Percentiles rank a stretch among this genome's conserved stretches.
Evolutionary conservation across 108 stramenopile genomes (phyloP).

Genomic region (Discostella stelligeroides): DNA sequence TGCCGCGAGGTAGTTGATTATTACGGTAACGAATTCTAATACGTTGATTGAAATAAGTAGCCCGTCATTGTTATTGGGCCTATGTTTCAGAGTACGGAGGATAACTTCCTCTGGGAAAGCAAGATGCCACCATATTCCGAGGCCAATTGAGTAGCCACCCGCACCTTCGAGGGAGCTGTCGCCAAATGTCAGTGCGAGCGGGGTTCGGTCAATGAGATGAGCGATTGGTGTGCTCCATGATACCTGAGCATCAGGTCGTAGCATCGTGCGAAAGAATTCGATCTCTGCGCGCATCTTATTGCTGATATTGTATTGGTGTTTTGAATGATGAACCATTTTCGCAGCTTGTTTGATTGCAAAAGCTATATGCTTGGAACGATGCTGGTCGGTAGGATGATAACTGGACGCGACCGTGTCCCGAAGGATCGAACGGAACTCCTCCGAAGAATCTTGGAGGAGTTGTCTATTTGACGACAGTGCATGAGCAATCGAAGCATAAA

Average conservation of each 20-base stretch:
- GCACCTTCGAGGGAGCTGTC: neutral
- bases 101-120: constrained; percentile 11
- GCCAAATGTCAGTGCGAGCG: neutral
- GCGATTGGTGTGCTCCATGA: too few relatives aligned
- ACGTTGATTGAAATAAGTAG: neutral
- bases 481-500: constrained; percentile 18
- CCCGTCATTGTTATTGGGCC: neutral
- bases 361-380: too few relatives aligned
- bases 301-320: too few relatives aligned
- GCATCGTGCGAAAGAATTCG: too few relatives aligned
- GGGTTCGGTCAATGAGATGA: constrained; percentile 1
- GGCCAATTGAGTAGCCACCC: neutral
- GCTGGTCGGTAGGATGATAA: too few relatives aligned
- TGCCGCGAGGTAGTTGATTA: constrained; percentile 21
- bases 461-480: constrained; percentile 4
- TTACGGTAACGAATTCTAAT: constrained; percentile 3
- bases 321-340: too few relatives aligned
- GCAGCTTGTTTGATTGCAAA: too few relatives aligned
- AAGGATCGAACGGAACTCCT: constrained; percentile 4
- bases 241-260: too few relatives aligned
- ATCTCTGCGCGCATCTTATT: too few relatives aligned
- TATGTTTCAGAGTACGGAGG: neutral
- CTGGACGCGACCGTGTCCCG: too few relatives aligned
- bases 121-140: constrained; percentile 19
- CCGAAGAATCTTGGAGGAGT: neutral